Conservation (phyloP, 768 basidiomycete species). For the Suillus hirtellus region DNA sequence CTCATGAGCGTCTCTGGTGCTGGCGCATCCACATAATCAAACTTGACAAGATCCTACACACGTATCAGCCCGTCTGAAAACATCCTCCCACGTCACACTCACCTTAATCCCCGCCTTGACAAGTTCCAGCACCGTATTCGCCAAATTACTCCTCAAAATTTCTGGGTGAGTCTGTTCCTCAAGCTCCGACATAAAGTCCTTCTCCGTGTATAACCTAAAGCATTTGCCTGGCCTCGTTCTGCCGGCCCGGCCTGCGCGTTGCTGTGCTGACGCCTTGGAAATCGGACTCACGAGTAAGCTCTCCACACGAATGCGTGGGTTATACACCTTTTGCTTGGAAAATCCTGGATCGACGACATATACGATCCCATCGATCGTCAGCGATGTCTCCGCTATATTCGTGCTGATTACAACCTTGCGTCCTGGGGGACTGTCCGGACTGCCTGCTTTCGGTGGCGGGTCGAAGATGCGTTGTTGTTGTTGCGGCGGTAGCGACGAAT, state of each 20-base stretch:
- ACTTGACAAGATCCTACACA: conserved; percentile 71
- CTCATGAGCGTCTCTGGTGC: conserved; percentile 98
- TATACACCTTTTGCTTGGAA: conserved; percentile 98
- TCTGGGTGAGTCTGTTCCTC: conserved; percentile 99
- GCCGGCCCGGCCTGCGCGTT: conserved; percentile 94
- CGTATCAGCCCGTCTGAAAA: not conserved
- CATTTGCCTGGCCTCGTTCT: conserved; percentile 96
- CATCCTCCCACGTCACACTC: conserved; percentile 9
- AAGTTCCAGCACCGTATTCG: conserved; percentile 90
- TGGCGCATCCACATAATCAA: conserved; percentile 91
- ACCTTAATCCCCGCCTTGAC: conserved; percentile 93
- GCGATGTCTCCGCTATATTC: conserved; percentile 95
- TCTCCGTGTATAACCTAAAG: conserved; percentile 95
- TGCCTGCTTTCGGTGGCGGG: conserved; percentile 66
- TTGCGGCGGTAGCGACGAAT: conserved; percentile 90
- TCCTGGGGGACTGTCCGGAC: conserved; percentile 73
- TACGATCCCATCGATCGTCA: conserved; percentile 98
- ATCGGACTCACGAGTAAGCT: conserved; percentile 94
- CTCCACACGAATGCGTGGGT: conserved; percentile 95
- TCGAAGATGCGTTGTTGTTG: conserved; percentile 99
- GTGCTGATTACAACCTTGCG: conserved; percentile 95
- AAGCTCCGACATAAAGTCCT: conserved; percentile 94
- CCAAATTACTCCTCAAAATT: conserved; percentile 90
- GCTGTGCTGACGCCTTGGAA: conserved; percentile 95
- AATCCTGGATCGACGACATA: conserved; percentile 98